These are phyloP conservation scores for Panaeolus papilionaceus DNA, from an alignment of 768 basidiomycete genomes.

Conservation along the genomic window DNA sequence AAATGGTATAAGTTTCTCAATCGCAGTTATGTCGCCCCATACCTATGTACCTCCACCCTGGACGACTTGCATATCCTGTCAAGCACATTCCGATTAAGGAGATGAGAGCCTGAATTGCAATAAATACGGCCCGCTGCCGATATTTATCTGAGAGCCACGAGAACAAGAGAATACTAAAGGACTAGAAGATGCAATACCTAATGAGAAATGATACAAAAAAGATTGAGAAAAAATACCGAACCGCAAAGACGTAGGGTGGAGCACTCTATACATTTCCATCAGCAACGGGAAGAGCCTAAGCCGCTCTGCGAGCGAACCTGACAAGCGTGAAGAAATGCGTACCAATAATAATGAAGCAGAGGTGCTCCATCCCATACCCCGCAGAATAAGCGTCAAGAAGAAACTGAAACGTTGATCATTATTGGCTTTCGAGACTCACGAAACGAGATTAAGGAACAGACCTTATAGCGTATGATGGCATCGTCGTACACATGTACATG, in stretches of 20 bases:
- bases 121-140: constrained; percentile 47
- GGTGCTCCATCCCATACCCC: constrained; percentile 55
- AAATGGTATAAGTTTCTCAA: background rate
- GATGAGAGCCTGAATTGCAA: constrained; percentile 47
- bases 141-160: constrained; percentile 54
- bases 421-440: constrained; percentile 8
- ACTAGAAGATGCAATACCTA: constrained; percentile 31
- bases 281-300: background rate
- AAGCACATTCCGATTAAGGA: constrained; percentile 49
- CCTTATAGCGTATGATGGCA: constrained; percentile 58
- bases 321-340: constrained; percentile 15
- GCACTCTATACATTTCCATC: constrained; percentile 41
- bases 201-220: constrained; percentile 19
- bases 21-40: constrained; percentile 17
- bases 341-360: constrained; percentile 50
- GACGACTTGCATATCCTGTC: constrained; percentile 42
- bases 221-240: constrained; percentile 31
- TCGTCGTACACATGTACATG: constrained; percentile 57
- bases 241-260: constrained; percentile 55
- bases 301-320: background rate
- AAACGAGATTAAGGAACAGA: constrained; percentile 29
- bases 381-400: constrained; percentile 48
- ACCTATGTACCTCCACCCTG: constrained; percentile 52
- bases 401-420: constrained; percentile 11
- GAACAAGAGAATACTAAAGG: constrained; percentile 46